Evolutionary conservation across 495 filamentous ascomycete species (phyloP), one percentile per base, ranked within the genome.

Genomic region (Trypethelium eluteriae): DNA sequence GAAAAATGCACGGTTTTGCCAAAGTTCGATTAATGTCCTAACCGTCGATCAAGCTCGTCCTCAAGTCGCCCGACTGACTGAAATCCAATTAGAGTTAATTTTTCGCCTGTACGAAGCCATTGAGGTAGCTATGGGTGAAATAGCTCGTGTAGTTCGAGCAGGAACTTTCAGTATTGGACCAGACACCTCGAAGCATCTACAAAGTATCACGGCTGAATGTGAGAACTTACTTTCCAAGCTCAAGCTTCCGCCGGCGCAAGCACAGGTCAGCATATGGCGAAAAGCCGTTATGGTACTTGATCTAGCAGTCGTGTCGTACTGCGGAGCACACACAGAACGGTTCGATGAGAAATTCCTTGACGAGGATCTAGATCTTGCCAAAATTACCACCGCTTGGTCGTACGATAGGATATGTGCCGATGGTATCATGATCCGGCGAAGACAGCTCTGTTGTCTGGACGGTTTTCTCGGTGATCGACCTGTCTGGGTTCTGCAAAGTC

Each of bases 361-460:
- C 2, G 66, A 67, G 53, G 62, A 64, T 46, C 50, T 67, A 18
- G 62, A 67, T 47, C 49, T 63, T 39, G 66, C 66, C 12, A 67
- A 67, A 57, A 64, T 67, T 35, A 64, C 66, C 16, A 36, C 66
- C n/a, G 66, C 66, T 11, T 67, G 59, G 66, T 50, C 66, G 10
- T 67, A 67, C 34, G 44, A 64, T 59, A 11, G 32, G n/a, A 7
- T 36, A 3, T 59, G 53, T 14, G 56, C 61, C 25, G 66, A 67
- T n/a, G 66, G 66, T 6, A 67, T 67, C 44, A 67, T 67, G 62
- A 38, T 67, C 50, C 61, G 66, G 1, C 66, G 62, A 7, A 63
- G 66, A 38, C 12, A 32, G 34, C 62, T 67, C 18, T 39, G 66
- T 10, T 67, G 66, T 46, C 44, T 67, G 10, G 66, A 64, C n/a